A percentile compares a stretch with the other conserved stretches of the same genome.
phyloP scores from a whole-genome alignment of 805 yeast species.

The Candida awuae region DNA sequence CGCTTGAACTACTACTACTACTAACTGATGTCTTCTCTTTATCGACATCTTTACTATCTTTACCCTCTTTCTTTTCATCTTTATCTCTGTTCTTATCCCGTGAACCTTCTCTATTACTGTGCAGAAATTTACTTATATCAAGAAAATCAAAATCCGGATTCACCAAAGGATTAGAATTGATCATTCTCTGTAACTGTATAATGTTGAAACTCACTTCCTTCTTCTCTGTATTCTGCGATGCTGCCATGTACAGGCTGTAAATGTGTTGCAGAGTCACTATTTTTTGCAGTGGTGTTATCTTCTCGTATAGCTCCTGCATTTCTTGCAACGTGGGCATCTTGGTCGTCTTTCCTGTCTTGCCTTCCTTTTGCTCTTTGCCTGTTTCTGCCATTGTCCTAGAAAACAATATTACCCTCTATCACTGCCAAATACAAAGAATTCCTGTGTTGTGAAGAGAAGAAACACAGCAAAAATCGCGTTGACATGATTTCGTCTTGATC shows the following conservation, averaged over 20 bases:
- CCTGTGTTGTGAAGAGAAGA: too few relatives aligned
- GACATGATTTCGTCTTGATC: too few relatives aligned
- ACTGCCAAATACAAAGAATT: too few relatives aligned
- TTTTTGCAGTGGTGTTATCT: constrained; percentile 29
- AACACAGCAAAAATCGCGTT: too few relatives aligned
- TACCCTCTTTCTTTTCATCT: background rate
- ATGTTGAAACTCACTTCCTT: constrained; percentile 30
- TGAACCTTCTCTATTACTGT: constrained; percentile 12
- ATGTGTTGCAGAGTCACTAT: constrained; percentile 32
- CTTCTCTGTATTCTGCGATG: constrained; percentile 28
- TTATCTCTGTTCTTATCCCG: too few relatives aligned
- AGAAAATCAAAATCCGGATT: constrained; percentile 30
- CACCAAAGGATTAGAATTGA: constrained; percentile 31
- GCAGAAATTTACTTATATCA: constrained; percentile 24
- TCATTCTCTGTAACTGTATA: constrained; percentile 29
- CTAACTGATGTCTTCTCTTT: background rate
- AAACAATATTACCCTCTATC: too few relatives aligned
- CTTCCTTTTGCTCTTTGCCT: background rate
- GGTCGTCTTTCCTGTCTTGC: background rate
- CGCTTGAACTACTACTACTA: background rate
- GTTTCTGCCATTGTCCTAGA: background rate
- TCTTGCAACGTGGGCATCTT: constrained; percentile 25
- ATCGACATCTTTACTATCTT: too few relatives aligned
- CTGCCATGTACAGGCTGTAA: constrained; percentile 29
- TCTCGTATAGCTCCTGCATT: constrained; percentile 22